Evolutionary conservation across 768 basidiomycete genomes (phyloP), one percentile per base, ranked within the genome.

Genomic region (Leccinum subgranulosum): DNA sequence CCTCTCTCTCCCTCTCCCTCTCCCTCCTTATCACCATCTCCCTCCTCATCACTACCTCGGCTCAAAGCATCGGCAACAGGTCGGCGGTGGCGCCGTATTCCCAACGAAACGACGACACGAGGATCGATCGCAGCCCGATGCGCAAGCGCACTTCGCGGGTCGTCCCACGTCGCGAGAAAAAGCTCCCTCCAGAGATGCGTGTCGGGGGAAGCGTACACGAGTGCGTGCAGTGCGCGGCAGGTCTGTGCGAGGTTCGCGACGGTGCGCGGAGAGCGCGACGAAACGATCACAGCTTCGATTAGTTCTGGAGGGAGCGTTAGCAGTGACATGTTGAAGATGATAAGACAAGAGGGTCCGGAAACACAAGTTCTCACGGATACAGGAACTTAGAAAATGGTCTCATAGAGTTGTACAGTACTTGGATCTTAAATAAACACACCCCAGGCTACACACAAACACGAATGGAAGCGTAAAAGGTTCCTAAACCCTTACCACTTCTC

Each of bases 151-250:
- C 66, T 63, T 31, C 80, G 69, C 0, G 82, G 82, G 55, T 83
- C 80, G 55, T 83, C 82, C 65, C 81, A 84, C 2, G 69, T 71
- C 1, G 73, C 65, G 23, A 83, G 73, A 63, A 79, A 84, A 31
- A 82, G 69, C 36, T 75, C 73, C 25, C 79, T 67, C 83, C 82
- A 84, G 28, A 82, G 66, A 60, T 77, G 73, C 28, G 72, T 62
- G 57, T 76, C 70, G 0, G 66, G 57, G 0, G 72, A 66, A 10
- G 54, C 51, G 54, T 78, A 73, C 14, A 81, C 69, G 27, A 81
- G 69, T 12, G 65, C 60, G 49, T 64, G 65, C 46, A 80, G 57
- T n/a, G 58, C 61, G 15, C 60, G 65, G 54, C 74, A 77, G 8
- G 78, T 76, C 53, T 70, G 74, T 14, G 77, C 62, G 21, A 77